Evolutionary conservation across 192 early-diverging fungal species (phyloP).

Genomic region (Gaertneriomyces semiglobifer): DNA sequence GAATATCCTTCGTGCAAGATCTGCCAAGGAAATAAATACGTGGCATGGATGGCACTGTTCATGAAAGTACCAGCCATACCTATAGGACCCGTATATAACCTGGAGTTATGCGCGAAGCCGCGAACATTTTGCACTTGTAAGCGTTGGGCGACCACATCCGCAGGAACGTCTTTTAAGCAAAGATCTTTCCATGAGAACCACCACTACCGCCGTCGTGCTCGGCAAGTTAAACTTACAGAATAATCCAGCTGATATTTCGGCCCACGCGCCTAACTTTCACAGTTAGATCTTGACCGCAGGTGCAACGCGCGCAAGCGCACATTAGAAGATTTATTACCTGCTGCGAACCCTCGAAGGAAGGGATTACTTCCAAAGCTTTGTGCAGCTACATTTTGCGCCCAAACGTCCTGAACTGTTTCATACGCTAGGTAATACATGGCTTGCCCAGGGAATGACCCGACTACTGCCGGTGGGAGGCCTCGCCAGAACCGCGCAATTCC

Average conservation of each 20-base stretch:
- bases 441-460: constrained; percentile 48
- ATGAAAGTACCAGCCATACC: constrained; percentile 1
- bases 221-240: constrained; percentile 15
- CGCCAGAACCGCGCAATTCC: constrained; percentile 43
- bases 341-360: constrained; percentile 42
- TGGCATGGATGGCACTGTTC: too few species aligned
- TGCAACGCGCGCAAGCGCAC: neutral
- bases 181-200: constrained; percentile 11
- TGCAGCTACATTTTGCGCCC: neutral
- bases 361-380: neutral
- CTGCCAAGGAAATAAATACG: neutral
- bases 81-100: constrained; percentile 13
- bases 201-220: constrained; percentile 15
- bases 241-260: constrained; percentile 30
- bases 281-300: neutral
- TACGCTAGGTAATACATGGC: constrained; percentile 47
- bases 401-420: constrained; percentile 42
- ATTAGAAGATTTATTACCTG: constrained; percentile 16
- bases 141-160: constrained; percentile 50
- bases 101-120: constrained; percentile 45
- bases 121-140: constrained; percentile 42
- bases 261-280: constrained; percentile 24
- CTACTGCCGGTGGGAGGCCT: constrained; percentile 39
- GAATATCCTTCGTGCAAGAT: constrained; percentile 34
- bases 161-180: constrained; percentile 31